phyloP scores from a whole-genome alignment of 148 eudicot species.

The Pharnaceum exiguum region DNA sequence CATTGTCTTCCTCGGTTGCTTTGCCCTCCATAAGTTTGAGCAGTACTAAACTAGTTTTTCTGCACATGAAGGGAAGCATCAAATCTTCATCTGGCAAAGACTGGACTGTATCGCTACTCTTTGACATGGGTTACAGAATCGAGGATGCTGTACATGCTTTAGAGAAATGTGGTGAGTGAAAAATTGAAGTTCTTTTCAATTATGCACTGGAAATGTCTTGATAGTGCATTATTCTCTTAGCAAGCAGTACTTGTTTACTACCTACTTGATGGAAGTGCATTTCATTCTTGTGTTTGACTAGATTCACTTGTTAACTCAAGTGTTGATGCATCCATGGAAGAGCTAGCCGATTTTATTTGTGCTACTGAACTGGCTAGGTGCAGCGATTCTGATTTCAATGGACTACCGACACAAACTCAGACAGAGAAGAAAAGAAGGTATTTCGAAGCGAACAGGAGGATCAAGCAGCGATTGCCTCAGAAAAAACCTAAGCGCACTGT shows the following conservation, averaged over 20 bases:
- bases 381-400: not conserved
- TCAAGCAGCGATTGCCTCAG: no score
- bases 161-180: conserved; percentile 19
- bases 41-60: not conserved
- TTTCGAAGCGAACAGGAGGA: not conserved
- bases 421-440: no score
- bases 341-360: conserved; percentile 18
- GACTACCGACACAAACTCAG: no score
- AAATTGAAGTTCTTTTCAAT: no score
- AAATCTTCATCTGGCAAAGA: not conserved
- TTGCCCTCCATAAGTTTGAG: no score
- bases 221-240: no score
- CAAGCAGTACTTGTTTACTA: not conserved
- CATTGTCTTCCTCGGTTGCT: no score
- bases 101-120: conserved; percentile 1
- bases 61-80: conserved; percentile 9
- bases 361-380: conserved; percentile 13
- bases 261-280: no score
- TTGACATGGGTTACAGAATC: conserved; percentile 18
- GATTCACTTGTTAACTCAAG: conserved; percentile 12
- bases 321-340: conserved; percentile 14
- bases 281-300: no score
- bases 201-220: not conserved
- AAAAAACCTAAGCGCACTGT: no score
- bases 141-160: conserved; percentile 10